These are phyloP conservation scores for Fusarium humuli DNA, from an alignment of 2,329 filamentous ascomycete species.

Conservation along the genomic window DNA sequence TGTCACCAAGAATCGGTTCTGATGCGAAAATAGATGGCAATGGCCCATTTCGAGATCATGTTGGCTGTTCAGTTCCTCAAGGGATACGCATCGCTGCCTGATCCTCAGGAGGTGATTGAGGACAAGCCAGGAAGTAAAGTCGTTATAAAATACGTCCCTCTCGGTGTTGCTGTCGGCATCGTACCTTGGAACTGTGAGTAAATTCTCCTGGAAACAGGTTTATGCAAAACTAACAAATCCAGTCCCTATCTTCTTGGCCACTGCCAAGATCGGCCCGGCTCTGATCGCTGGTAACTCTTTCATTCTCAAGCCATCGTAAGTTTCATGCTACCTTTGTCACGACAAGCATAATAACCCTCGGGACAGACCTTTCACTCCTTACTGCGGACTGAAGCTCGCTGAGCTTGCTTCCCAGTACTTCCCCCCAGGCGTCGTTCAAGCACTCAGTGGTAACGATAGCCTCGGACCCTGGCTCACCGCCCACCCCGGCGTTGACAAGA, in stretches of 20 bases:
- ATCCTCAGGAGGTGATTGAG: background rate
- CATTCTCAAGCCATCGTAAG: slow-evolving; percentile 65
- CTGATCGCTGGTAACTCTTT: slow-evolving; percentile 66
- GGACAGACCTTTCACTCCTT: slow-evolving; percentile 63
- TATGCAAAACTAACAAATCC: background rate
- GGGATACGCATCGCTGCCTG: background rate
- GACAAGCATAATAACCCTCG: background rate
- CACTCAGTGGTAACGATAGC: slow-evolving; percentile 51
- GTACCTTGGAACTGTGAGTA: background rate
- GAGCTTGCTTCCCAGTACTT: slow-evolving; percentile 68
- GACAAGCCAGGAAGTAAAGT: background rate
- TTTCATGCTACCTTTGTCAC: rapidly evolving
- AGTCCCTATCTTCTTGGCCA: background rate
- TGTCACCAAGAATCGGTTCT: background rate
- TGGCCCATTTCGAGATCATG: background rate
- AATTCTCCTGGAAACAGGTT: too few relatives aligned
- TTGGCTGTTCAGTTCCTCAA: background rate
- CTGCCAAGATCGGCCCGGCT: background rate
- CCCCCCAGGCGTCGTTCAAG: slow-evolving; percentile 71
- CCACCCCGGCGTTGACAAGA: background rate
- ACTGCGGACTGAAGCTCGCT: slow-evolving; percentile 67
- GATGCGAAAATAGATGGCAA: background rate
- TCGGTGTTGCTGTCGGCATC: background rate
- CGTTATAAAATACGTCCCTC: background rate
- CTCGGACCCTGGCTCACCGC: background rate